These are phyloP conservation scores for Quercus alba DNA, from an alignment of 306 rosid species.

Conservation along the genomic window DNA sequence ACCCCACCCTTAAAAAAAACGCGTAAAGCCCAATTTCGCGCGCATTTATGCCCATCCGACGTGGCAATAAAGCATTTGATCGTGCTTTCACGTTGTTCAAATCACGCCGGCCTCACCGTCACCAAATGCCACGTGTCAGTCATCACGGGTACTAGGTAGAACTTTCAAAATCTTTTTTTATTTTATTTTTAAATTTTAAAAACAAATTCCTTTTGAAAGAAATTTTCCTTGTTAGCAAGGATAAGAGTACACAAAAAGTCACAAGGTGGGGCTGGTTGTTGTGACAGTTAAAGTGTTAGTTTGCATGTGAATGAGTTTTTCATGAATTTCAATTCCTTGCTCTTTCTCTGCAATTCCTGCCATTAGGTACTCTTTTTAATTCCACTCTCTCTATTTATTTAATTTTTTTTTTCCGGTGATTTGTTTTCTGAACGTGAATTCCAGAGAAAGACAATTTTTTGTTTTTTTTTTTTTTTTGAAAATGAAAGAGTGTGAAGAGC, in stretches of 20 bases:
- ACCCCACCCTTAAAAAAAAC: background rate
- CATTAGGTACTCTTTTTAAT: no score
- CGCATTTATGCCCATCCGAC: constrained; percentile 23
- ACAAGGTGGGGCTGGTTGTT: no score
- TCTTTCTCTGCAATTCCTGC: no score
- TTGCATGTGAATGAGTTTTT: no score
- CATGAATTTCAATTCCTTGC: no score
- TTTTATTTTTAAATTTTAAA: no score
- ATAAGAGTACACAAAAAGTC: no score
- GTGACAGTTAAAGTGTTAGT: no score
- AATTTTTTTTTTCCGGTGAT: background rate
- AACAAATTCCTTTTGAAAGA: background rate
- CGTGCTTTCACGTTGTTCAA: constrained; percentile 2
- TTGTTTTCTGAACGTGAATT: background rate
- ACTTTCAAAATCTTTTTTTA: background rate
- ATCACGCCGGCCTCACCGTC: background rate
- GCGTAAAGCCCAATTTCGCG: constrained; percentile 20
- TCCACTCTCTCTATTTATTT: background rate
- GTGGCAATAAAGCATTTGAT: constrained; percentile 4
- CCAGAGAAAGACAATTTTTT: background rate
- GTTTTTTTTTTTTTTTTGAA: background rate
- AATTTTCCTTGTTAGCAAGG: no score
- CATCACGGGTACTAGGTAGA: background rate
- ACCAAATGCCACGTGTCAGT: constrained; percentile 24
- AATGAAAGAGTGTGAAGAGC: background rate